Percentiles rank a stretch among this genome's conserved stretches.
These are phyloP conservation scores for Curvularia lunata DNA, from an alignment of 2,329 filamentous ascomycete species.

Conservation along the genomic window DNA sequence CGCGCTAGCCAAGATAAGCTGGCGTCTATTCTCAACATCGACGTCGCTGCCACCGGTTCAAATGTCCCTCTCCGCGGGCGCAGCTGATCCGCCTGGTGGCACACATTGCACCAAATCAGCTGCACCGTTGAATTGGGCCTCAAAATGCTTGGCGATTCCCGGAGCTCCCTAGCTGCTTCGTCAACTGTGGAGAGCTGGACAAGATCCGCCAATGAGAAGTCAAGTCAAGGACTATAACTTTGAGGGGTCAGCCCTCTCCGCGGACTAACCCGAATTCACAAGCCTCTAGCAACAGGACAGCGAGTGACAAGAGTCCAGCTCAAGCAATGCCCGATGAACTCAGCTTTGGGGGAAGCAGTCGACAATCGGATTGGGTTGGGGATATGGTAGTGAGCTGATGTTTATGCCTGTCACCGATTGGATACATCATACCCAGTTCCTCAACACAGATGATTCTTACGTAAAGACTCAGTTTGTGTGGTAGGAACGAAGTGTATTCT, in stretches of 20 bases:
- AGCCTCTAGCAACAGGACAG: not conserved
- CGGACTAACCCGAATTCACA: not conserved
- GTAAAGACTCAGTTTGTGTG: not conserved
- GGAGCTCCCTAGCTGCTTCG: not conserved
- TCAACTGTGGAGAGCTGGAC: not conserved
- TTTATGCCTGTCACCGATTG: not conserved
- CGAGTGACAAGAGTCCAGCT: not conserved
- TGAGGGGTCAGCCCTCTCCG: not conserved
- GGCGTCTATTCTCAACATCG: not conserved
- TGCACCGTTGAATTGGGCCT: not conserved
- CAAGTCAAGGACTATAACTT: not conserved
- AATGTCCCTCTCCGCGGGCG: not conserved
- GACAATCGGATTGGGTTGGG: not conserved
- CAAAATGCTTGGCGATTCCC: not conserved
- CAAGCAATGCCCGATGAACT: not conserved
- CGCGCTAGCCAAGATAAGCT: constrained; percentile 2
- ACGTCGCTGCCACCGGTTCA: not conserved
- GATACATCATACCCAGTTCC: not conserved
- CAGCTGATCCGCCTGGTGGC: not conserved
- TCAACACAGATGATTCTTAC: not conserved
- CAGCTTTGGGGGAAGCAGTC: too few relatives aligned
- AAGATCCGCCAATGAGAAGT: not conserved
- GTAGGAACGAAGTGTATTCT: not conserved
- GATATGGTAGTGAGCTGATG: not conserved
- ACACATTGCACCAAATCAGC: not conserved